phyloP scores from a whole-genome alignment of 2,329 filamentous ascomycete species.

The Grosmannia penicillata region DNA sequence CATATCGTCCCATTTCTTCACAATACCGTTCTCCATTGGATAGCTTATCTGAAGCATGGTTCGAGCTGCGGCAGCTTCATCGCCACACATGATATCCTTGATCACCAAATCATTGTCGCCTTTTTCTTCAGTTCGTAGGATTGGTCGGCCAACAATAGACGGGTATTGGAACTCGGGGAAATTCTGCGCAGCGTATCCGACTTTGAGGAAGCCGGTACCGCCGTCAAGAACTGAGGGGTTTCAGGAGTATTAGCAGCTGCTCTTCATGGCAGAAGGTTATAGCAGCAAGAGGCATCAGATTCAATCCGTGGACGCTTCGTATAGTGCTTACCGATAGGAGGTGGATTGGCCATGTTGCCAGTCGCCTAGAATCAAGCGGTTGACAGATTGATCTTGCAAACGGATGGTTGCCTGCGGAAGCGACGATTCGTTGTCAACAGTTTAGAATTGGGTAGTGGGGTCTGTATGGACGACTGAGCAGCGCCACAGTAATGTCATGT shows the following conservation, averaged over 20 bases:
- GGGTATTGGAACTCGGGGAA: constrained; percentile 98
- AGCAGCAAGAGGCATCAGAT: neutral
- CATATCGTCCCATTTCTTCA: constrained; percentile 99
- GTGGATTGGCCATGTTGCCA: constrained; percentile 29
- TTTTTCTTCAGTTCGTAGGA: constrained; percentile 87
- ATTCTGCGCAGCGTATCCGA: constrained; percentile 97
- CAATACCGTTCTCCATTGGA: constrained; percentile 99
- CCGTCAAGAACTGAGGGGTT: constrained; percentile 74
- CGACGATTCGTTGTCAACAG: neutral
- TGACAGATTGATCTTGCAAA: neutral
- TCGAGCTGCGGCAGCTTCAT: constrained; percentile 88
- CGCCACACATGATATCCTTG: constrained; percentile 99
- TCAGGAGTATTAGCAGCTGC: neutral
- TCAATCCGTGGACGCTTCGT: neutral
- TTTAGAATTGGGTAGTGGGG: neutral
- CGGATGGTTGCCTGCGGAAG: constrained; percentile 11
- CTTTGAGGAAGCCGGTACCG: constrained; percentile 98
- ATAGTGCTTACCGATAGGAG: constrained; percentile 37
- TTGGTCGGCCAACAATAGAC: constrained; percentile 93
- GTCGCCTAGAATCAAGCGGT: neutral
- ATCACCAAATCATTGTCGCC: constrained; percentile 47
- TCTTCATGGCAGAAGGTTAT: neutral
- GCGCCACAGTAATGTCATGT: too few species aligned
- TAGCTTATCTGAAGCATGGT: constrained; percentile 98
- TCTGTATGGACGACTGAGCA: too few species aligned